These are phyloP conservation scores for Acmispon strigosus DNA, from an alignment of 306 rosid genomes.

Conservation along the genomic window DNA sequence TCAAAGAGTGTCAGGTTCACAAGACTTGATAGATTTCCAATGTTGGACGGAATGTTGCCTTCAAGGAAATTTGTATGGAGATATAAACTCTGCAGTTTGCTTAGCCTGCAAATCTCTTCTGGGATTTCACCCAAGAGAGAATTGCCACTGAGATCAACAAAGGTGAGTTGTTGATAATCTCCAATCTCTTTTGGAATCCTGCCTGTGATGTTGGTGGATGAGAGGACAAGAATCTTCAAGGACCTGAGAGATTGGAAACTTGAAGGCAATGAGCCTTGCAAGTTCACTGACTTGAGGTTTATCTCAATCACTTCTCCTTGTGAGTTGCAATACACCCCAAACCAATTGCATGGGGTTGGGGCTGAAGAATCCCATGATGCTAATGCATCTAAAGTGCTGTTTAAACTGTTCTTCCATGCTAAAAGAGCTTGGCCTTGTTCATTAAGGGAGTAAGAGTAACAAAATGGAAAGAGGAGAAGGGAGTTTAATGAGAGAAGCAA, in stretches of 20 bases:
- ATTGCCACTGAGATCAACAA: slow-evolving; percentile 66
- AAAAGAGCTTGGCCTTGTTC: slow-evolving; percentile 81
- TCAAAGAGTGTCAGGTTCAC: slow-evolving; percentile 59
- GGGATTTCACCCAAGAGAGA: slow-evolving; percentile 69
- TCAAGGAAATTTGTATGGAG: slow-evolving; percentile 60
- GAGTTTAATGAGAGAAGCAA: slow-evolving; percentile 47
- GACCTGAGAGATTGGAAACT: slow-evolving; percentile 57
- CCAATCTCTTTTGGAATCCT: slow-evolving; percentile 67
- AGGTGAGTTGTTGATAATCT: slow-evolving; percentile 41
- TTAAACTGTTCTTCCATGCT: slow-evolving; percentile 71
- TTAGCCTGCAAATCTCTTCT: slow-evolving; percentile 60
- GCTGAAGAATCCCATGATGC: slow-evolving; percentile 58
- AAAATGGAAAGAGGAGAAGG: slow-evolving; percentile 48
- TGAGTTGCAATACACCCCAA: slow-evolving; percentile 66
- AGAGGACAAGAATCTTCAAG: slow-evolving; percentile 45
- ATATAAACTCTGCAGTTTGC: slow-evolving; percentile 42
- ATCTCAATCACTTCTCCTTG: slow-evolving; percentile 57
- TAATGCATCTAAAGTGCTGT: slow-evolving; percentile 42
- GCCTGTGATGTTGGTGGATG: slow-evolving; percentile 65
- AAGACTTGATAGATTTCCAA: slow-evolving; percentile 72
- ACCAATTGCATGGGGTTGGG: slow-evolving; percentile 68
- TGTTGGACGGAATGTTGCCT: slow-evolving; percentile 56
- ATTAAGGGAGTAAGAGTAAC: slow-evolving; percentile 65
- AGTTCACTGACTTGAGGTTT: slow-evolving; percentile 42
- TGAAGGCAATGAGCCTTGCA: slow-evolving; percentile 82